A percentile compares a stretch with the other conserved stretches of the same genome.
phyloP scores from a whole-genome alignment of 352 stramenopile species.

The Phytopythium boreale region DNA sequence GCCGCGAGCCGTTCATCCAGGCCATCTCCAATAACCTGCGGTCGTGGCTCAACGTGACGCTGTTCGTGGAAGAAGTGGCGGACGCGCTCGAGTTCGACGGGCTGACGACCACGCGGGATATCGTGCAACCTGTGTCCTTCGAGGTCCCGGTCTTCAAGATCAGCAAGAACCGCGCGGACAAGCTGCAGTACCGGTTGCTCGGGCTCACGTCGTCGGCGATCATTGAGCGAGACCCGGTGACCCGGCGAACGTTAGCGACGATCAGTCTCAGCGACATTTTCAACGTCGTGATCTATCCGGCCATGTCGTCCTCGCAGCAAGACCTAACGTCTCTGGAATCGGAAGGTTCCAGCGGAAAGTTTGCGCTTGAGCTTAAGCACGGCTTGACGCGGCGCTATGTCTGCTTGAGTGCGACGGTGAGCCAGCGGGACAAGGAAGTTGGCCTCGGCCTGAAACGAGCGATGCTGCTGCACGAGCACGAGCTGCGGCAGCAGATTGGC shows the following conservation, averaged over 20 bases:
- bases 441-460: slow-evolving; percentile 62
- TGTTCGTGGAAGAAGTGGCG: slow-evolving; percentile 82
- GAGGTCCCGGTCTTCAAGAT: slow-evolving; percentile 85
- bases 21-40: slow-evolving; percentile 85
- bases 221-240: slow-evolving; percentile 73
- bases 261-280: slow-evolving; percentile 80
- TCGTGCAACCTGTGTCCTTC: slow-evolving; percentile 76
- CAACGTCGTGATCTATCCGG: slow-evolving; percentile 87
- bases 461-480: slow-evolving; percentile 51
- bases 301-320: slow-evolving; percentile 58
- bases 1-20: slow-evolving; percentile 84
- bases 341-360: slow-evolving; percentile 70
- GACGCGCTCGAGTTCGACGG: slow-evolving; percentile 85
- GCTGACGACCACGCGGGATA: slow-evolving; percentile 70
- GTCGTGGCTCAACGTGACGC: slow-evolving; percentile 77
- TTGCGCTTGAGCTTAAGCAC: slow-evolving; percentile 84
- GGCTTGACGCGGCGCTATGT: slow-evolving; percentile 74
- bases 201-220: slow-evolving; percentile 66
- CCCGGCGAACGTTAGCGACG: slow-evolving; percentile 59
- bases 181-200: slow-evolving; percentile 70
- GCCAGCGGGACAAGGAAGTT: slow-evolving; percentile 68
- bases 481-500: slow-evolving; percentile 66
- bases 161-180: slow-evolving; percentile 73
- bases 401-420: slow-evolving; percentile 61
- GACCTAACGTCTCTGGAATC: slow-evolving; percentile 27